These are phyloP conservation scores for Apiospora saccharicola DNA, from an alignment of 2,329 filamentous ascomycete genomes.

Conservation along the genomic window DNA sequence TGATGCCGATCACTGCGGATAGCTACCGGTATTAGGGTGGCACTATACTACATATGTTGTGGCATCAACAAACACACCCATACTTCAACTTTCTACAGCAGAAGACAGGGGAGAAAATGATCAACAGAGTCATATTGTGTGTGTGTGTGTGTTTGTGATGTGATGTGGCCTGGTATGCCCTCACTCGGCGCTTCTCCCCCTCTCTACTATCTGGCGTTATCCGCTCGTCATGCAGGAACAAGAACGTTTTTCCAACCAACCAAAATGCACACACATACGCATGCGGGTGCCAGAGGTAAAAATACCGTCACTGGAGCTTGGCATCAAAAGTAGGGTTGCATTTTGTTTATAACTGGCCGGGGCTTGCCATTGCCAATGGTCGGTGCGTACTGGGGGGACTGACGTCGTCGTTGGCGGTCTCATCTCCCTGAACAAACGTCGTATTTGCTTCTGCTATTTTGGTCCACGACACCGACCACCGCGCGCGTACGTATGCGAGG, in stretches of 20 bases:
- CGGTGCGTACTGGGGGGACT: background rate
- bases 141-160: slow-evolving; percentile 1
- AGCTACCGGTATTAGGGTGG: slow-evolving; percentile 1
- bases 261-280: background rate
- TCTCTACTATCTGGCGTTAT: background rate
- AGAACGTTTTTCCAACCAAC: background rate
- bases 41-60: background rate
- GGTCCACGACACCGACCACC: background rate
- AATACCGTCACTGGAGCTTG: slow-evolving; percentile 10
- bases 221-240: slow-evolving; percentile 16
- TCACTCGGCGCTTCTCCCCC: background rate
- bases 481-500: background rate
- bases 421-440: slow-evolving; percentile 2
- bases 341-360: slow-evolving; percentile 6
- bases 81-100: background rate
- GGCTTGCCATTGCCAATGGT: background rate
- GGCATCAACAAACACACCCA: background rate
- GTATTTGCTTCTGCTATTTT: slow-evolving; percentile 13
- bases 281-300: slow-evolving; percentile 13
- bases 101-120: background rate
- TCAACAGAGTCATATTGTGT: background rate
- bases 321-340: slow-evolving; percentile 10
- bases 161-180: background rate
- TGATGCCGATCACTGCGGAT: slow-evolving; percentile 17
- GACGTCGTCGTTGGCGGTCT: background rate